Evolutionary conservation across 1,284 basidiomycete species (phyloP).

Genomic region (Paramarasmius palmivorus): DNA sequence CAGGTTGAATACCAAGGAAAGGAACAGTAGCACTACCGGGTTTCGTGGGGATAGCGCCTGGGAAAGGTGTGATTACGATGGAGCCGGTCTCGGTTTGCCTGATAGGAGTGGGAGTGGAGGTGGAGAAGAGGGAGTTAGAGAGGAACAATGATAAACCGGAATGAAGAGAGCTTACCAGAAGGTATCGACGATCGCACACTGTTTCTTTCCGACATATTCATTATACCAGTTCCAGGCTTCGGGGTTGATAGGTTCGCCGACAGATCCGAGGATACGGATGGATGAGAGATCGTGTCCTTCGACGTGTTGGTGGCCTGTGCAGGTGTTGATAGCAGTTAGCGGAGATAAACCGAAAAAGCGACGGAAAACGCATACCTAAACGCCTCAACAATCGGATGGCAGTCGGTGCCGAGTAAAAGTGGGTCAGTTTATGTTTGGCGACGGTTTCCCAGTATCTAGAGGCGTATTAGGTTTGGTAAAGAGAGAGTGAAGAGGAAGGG

Average conservation of each 20-base stretch:
- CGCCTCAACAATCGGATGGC: conserved; percentile 88
- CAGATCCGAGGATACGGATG: conserved; percentile 87
- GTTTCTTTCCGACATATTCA: conserved; percentile 85
- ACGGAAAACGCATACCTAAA: conserved; percentile 31
- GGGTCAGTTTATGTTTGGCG: conserved; percentile 90
- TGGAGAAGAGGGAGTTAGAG: background rate
- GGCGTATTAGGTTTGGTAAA: too few relatives aligned
- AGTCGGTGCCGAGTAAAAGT: conserved; percentile 93
- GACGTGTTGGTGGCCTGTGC: conserved; percentile 86
- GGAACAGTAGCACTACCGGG: conserved; percentile 96
- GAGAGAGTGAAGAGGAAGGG: too few relatives aligned
- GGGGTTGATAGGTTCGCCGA: conserved; percentile 99
- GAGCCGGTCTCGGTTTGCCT: conserved; percentile 98
- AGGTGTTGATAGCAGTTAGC: conserved; percentile 7
- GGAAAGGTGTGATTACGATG: conserved; percentile 93
- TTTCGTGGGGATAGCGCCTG: conserved; percentile 94
- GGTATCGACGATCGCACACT: conserved; percentile 96
- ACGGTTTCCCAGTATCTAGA: conserved; percentile 98
- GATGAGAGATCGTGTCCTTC: conserved; percentile 82
- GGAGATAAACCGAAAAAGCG: background rate
- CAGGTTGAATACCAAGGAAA: conserved; percentile 95
- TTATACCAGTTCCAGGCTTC: conserved; percentile 99
- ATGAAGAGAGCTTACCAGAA: conserved; percentile 67
- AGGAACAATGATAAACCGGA: too few relatives aligned
- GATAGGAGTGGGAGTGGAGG: conserved; percentile 3